Evolutionary conservation across 2,329 filamentous ascomycete species (phyloP).

Genomic region (Pestalotiopsis sp.): DNA sequence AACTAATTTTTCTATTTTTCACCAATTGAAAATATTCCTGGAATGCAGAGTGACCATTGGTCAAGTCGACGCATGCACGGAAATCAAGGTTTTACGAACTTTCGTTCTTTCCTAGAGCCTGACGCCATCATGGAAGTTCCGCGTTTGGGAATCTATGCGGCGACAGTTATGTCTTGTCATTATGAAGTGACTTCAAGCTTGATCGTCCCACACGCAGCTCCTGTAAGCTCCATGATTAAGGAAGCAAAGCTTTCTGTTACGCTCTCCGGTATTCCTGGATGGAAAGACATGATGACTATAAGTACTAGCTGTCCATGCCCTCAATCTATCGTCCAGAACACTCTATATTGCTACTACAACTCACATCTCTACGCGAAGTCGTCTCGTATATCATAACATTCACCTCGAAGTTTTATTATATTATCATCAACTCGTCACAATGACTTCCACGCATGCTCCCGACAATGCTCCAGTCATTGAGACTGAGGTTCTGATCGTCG

Average conservation of each 20-base stretch:
- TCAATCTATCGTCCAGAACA: background rate
- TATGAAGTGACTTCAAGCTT: background rate
- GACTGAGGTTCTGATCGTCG: conserved; percentile 20
- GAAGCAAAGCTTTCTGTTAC: background rate
- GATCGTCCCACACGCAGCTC: background rate
- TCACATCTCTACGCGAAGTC: background rate
- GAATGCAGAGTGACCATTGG: background rate
- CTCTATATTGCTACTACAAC: background rate
- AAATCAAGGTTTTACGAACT: background rate
- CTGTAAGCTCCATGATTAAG: background rate
- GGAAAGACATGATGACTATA: background rate
- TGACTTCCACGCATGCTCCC: background rate
- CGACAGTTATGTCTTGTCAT: background rate
- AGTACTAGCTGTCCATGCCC: background rate
- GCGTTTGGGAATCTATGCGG: background rate
- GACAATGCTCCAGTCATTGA: background rate
- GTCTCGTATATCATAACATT: background rate
- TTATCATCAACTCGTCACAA: background rate
- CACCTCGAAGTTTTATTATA: background rate
- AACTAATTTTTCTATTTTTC: background rate
- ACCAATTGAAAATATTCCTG: background rate
- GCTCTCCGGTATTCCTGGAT: background rate
- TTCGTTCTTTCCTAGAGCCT: background rate
- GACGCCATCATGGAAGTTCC: background rate
- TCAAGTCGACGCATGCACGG: background rate